Percentiles rank a stretch among this genome's conserved stretches.
These are phyloP conservation scores for Uronychia binucleata DNA, from an alignment of 73 alveolate genomes.

Conservation along the genomic window DNA sequence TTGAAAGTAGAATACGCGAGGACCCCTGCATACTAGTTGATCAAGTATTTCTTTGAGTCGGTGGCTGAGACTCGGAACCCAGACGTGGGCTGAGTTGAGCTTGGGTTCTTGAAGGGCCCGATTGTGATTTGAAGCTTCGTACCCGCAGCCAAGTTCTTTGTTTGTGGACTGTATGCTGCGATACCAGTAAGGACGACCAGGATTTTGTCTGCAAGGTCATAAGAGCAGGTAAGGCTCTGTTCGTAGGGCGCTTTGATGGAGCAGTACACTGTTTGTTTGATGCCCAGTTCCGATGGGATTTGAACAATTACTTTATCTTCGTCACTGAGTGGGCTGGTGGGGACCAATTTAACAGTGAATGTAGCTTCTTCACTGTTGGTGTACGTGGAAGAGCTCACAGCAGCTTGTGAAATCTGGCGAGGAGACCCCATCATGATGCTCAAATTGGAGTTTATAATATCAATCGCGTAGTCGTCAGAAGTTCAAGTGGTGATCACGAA, in stretches of 20 bases:
- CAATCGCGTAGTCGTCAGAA: constrained; percentile 9
- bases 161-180: not conserved
- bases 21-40: not conserved
- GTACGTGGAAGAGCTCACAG: not conserved
- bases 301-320: constrained; percentile 4
- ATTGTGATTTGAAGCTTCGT: not conserved
- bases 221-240: not conserved
- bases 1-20: not conserved
- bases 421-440: constrained; percentile 5
- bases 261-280: not conserved
- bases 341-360: not conserved
- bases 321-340: constrained; percentile 7
- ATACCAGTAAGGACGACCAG: not conserved
- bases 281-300: constrained; percentile 3
- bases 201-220: not conserved
- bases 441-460: not conserved
- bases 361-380: constrained; percentile 11
- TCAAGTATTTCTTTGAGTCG: not conserved
- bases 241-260: not conserved
- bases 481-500: constrained; percentile 12
- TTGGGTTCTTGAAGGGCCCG: constrained; percentile 3
- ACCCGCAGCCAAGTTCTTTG: not conserved
- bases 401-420: not conserved
- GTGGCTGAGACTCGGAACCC: not conserved
- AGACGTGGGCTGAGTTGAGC: constrained; percentile 11